Conservation (phyloP, 1,139 yeast species). For the Candida buenavistaensis region DNA sequence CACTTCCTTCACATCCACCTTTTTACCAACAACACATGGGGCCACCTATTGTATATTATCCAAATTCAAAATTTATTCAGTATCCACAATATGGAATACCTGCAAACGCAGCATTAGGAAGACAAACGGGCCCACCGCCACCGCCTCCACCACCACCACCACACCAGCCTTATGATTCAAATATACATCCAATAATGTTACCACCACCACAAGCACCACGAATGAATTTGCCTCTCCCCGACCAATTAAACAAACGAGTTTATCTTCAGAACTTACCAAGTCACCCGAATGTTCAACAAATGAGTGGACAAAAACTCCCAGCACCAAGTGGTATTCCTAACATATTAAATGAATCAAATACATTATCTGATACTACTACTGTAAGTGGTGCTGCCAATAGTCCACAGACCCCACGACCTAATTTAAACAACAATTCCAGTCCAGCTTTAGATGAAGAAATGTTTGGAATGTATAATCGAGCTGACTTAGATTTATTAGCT, state of each 20-base stretch:
- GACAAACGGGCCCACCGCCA: too few species aligned
- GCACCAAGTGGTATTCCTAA: slow-evolving; percentile 10
- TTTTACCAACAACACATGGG: slow-evolving; percentile 1
- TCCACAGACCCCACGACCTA: slow-evolving; percentile 4
- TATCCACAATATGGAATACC: not conserved
- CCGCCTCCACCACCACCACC: slow-evolving; percentile 5
- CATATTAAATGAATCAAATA: slow-evolving; percentile 11
- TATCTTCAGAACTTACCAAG: too few species aligned
- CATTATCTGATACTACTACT: not conserved
- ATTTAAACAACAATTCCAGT: slow-evolving; percentile 1
- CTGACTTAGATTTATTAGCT: slow-evolving; percentile 41
- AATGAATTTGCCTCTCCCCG: not conserved
- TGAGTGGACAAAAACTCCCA: not conserved
- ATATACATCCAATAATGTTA: slow-evolving; percentile 4
- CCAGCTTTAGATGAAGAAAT: slow-evolving; percentile 8
- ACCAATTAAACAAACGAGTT: slow-evolving; percentile 1
- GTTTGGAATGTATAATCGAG: slow-evolving; percentile 23
- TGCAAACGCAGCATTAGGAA: slow-evolving; percentile 2
- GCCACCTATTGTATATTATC: not conserved
- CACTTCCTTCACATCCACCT: slow-evolving; percentile 2
- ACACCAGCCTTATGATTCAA: slow-evolving; percentile 1
- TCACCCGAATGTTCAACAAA: not conserved
- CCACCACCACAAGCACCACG: slow-evolving; percentile 8
- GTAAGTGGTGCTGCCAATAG: slow-evolving; percentile 2
- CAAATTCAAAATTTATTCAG: slow-evolving; percentile 1